Base-by-base conservation (phyloP, 2,329 filamentous ascomycete species). In the Ceratocystis cubensis region DNA sequence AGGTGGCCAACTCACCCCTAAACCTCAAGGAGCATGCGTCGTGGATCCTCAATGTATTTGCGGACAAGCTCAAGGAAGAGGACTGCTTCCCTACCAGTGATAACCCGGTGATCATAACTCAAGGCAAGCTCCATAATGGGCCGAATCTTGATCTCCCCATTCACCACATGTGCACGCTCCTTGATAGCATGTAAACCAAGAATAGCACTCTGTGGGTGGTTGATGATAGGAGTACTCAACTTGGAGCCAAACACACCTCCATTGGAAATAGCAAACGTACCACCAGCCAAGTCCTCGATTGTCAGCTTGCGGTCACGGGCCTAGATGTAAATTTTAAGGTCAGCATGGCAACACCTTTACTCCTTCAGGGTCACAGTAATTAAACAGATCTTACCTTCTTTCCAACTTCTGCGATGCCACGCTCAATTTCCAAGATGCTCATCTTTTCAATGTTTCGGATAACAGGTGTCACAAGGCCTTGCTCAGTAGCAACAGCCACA, bases 111-210 rank as follows among this genome's bases (percentile, higher is more conserved):
- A 76, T 99, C 94, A 75, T 99, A 99, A 15, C 94, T 99, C 68
- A 99, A 82, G 53, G 94, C 94, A 70, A 99, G 84, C 77, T 96
- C 97, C 94, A 99, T 99, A 91, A 99, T 97, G n/a, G 94, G 94
- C 71, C 94, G 85, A 71, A 96, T 89, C 76, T 96, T 92, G 67
- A 97, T 82, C 80, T 96, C 95, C 73, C 94, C 94, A 73, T 97
- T 91, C 69, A 97, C 81, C 30, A 84, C 93, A 64, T 96, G 86
- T 2, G 93, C 86, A 73, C 88, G 89, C 66, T 99, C 91, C 81
- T 99, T 99, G 78, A 96, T 96, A 61, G 93, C 91, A 76, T 99
- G 93, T 25, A 96, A 86, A 70, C 93, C 93, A 67, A 96, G 83
- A 8, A 96, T 92, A 67, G 91, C 89, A 68, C 89, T 93, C 75